A percentile compares a stretch with the other conserved stretches of the same genome.
Evolutionary conservation across 225 moss, liverwort and hornwort species (phyloP).

Genomic region (Asterella californica): DNA sequence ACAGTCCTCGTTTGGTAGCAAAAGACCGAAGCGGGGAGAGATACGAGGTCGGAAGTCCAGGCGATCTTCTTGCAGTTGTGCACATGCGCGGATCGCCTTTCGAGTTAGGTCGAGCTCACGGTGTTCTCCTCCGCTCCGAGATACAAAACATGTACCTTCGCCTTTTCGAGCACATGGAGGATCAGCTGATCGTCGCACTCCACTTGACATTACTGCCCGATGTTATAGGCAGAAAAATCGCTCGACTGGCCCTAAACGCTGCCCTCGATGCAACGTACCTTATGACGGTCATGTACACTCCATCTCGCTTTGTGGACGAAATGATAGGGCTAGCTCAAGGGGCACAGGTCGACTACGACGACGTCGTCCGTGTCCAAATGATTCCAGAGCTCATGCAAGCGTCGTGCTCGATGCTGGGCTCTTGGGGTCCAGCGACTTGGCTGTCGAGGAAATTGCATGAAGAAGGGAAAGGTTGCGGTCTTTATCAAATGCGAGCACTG

Average conservation of each 20-base stretch:
- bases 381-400: slow-evolving; percentile 51
- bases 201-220: slow-evolving; percentile 42
- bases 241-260: slow-evolving; percentile 44
- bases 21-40: slow-evolving; percentile 39
- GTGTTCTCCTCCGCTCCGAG: slow-evolving; percentile 35
- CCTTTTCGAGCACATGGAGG: slow-evolving; percentile 46
- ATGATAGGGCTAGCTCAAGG: slow-evolving; percentile 54
- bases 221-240: slow-evolving; percentile 29
- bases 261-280: slow-evolving; percentile 52
- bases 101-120: slow-evolving; percentile 52
- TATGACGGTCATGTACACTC: slow-evolving; percentile 33
- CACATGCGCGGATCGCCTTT: slow-evolving; percentile 49
- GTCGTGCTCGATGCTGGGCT: slow-evolving; percentile 52
- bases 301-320: slow-evolving; percentile 52
- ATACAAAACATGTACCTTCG: slow-evolving; percentile 45
- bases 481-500: slow-evolving; percentile 52
- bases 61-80: slow-evolving; percentile 33
- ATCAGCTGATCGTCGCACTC: slow-evolving; percentile 36
- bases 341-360: slow-evolving; percentile 49
- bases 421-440: slow-evolving; percentile 49
- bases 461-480: slow-evolving; percentile 10
- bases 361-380: slow-evolving; percentile 53
- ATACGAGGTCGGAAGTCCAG: slow-evolving; percentile 31
- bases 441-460: not conserved
- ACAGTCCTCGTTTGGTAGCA: slow-evolving; percentile 31